Evolutionary conservation across 139 green algal genomes (phyloP).

Genomic region (Trebouxia sp.): DNA sequence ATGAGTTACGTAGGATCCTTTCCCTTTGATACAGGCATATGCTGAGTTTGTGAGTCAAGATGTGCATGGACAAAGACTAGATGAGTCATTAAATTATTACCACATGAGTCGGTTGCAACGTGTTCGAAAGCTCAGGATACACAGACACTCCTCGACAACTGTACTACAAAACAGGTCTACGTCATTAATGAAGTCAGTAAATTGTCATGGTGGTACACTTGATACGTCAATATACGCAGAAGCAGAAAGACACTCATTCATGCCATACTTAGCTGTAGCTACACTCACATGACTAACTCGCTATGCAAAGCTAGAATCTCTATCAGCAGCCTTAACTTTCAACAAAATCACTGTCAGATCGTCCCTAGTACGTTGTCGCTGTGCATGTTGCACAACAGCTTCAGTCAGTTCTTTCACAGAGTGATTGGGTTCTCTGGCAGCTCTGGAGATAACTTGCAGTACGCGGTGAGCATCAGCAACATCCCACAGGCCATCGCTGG

Average conservation of each 20-base stretch:
- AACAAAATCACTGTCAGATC: conserved; percentile 51
- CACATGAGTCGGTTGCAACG: too few relatives aligned
- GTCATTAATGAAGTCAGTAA: background rate
- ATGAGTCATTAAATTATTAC: too few relatives aligned
- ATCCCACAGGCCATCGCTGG: conserved; percentile 71
- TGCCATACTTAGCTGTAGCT: background rate
- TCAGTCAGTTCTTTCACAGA: conserved; percentile 37
- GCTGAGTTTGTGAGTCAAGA: too few relatives aligned
- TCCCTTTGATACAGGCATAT: too few relatives aligned
- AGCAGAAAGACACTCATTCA: background rate
- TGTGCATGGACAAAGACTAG: too few relatives aligned
- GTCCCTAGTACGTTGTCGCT: conserved; percentile 46
- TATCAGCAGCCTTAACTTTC: background rate
- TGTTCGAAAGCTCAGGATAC: too few relatives aligned
- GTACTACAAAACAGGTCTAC: too few relatives aligned
- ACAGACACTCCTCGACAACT: too few relatives aligned
- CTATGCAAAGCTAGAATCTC: background rate
- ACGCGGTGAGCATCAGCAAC: conserved; percentile 34
- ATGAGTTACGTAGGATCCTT: too few relatives aligned
- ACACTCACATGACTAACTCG: too few relatives aligned
- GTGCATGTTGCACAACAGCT: conserved; percentile 44
- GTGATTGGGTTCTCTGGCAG: conserved; percentile 35
- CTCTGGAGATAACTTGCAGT: conserved; percentile 3
- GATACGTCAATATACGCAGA: background rate
- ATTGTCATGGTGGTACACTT: background rate